Evolutionary conservation across 2,329 filamentous ascomycete genomes (phyloP).

Genomic region (Alternaria brassicicola): DNA sequence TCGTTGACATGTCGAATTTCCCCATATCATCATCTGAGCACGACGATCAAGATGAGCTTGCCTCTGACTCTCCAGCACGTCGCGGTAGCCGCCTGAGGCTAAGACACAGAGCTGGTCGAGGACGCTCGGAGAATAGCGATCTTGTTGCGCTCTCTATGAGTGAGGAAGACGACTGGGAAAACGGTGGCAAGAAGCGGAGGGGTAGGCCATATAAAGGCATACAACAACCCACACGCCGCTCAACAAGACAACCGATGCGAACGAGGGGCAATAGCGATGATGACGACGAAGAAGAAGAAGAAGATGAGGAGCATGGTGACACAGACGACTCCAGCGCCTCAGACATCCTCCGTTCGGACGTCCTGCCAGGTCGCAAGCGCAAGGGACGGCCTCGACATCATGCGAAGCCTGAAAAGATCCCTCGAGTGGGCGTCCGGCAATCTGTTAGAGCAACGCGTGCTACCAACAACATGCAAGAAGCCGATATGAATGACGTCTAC

Average conservation of each 20-base stretch:
- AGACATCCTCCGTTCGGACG: constrained; percentile 51
- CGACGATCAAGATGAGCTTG: constrained; percentile 24
- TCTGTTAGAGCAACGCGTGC: constrained; percentile 56
- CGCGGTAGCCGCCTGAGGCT: constrained; percentile 23
- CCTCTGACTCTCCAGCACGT: constrained; percentile 9
- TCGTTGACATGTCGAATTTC: constrained; percentile 39
- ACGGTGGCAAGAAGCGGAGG: constrained; percentile 15
- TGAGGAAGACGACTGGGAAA: constrained; percentile 33
- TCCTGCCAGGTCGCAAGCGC: constrained; percentile 48
- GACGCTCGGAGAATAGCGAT: constrained; percentile 20
- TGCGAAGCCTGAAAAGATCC: constrained; percentile 24
- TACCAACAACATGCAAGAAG: constrained; percentile 59
- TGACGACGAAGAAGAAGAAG: constrained; percentile 28
- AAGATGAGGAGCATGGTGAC: constrained; percentile 39
- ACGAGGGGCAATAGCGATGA: constrained; percentile 27
- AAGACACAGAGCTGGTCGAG: constrained; percentile 12
- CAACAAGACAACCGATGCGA: constrained; percentile 27
- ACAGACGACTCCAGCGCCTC: constrained; percentile 37
- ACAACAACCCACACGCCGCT: constrained; percentile 38
- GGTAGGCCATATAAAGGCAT: constrained; percentile 25
- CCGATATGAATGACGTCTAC: constrained; percentile 64
- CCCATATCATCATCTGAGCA: constrained; percentile 43
- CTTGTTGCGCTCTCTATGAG: constrained; percentile 25
- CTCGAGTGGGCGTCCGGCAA: constrained; percentile 46
- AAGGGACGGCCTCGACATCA: constrained; percentile 34